These are phyloP conservation scores for Cydonia oblonga DNA, from an alignment of 331 rosid species.

Conservation along the genomic window DNA sequence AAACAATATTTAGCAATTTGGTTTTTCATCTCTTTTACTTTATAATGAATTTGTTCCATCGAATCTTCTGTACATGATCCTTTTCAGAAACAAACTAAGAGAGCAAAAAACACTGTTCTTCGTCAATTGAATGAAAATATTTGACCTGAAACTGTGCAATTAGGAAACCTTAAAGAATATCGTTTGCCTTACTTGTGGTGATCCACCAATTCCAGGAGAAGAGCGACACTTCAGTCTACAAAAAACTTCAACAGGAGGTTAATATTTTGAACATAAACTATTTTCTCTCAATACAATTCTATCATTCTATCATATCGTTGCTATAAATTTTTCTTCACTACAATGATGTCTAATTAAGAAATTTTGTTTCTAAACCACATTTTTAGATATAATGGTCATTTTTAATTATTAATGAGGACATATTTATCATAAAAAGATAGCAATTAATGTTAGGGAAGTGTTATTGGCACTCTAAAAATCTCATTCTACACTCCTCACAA, in stretches of 20 bases:
- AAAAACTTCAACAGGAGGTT: conserved; percentile 37
- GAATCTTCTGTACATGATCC: neutral
- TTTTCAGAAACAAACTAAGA: conserved; percentile 40
- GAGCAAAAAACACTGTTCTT: conserved; percentile 33
- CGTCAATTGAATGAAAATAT: conserved; percentile 45
- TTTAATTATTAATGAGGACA: too few relatives aligned
- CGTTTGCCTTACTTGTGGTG: conserved; percentile 54
- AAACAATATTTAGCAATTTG: neutral
- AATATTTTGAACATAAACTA: neutral
- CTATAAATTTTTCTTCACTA: neutral
- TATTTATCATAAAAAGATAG: too few relatives aligned
- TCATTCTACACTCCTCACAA: too few relatives aligned
- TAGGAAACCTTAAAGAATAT: conserved; percentile 33
- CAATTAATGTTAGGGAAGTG: too few relatives aligned
- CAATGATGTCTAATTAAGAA: neutral
- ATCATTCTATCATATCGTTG: neutral
- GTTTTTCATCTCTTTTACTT: neutral
- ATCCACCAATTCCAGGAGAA: conserved; percentile 30
- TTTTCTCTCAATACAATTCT: neutral
- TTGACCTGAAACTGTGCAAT: conserved; percentile 26
- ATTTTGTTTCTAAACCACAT: too few relatives aligned
- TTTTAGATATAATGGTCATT: too few relatives aligned
- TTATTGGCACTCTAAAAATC: too few relatives aligned
- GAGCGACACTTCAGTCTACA: conserved; percentile 11
- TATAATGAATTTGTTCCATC: neutral